These are phyloP conservation scores for Fusarium sp. DNA, from an alignment of 2,329 filamentous ascomycete genomes.

Conservation along the genomic window DNA sequence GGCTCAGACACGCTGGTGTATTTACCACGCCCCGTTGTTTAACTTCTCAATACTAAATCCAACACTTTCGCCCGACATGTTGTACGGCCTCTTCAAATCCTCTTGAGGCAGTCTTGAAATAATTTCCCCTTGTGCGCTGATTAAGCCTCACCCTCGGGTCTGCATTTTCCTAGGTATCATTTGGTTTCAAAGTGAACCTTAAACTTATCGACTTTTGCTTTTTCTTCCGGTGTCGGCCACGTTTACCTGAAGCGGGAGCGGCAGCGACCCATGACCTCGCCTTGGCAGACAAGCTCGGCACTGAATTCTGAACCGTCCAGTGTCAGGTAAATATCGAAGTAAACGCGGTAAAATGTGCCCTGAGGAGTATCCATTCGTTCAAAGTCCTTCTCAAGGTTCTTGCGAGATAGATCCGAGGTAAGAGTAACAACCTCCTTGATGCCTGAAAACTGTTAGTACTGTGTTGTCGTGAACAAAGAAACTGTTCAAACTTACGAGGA, in stretches of 20 bases:
- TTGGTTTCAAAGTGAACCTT: constrained; percentile 45
- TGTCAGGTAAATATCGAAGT: constrained; percentile 87
- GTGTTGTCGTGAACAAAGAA: neutral
- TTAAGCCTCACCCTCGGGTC: constrained; percentile 14
- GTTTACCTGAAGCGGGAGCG: constrained; percentile 83
- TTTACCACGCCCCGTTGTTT: constrained; percentile 30
- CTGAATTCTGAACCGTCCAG: constrained; percentile 98
- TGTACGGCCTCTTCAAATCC: constrained; percentile 22
- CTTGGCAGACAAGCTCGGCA: constrained; percentile 97
- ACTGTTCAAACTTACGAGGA: constrained; percentile 81
- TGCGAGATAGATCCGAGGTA: constrained; percentile 94
- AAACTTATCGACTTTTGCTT: constrained; percentile 44
- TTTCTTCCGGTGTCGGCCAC: constrained; percentile 17
- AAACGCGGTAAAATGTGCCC: constrained; percentile 91
- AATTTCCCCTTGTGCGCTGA: constrained; percentile 21
- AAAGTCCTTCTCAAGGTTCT: constrained; percentile 99
- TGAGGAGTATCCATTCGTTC: constrained; percentile 99
- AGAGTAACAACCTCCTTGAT: constrained; percentile 99
- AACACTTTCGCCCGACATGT: constrained; percentile 43
- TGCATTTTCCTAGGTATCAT: constrained; percentile 49
- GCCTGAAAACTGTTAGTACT: constrained; percentile 66
- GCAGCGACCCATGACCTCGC: constrained; percentile 98
- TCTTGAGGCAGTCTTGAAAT: constrained; percentile 29
- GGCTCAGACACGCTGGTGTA: constrained; percentile 36
- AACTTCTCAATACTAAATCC: constrained; percentile 42